Evolutionary conservation across 495 filamentous ascomycete genomes (phyloP), one percentile per base, ranked within the genome.

Genomic region (Hypoxylon rickii): DNA sequence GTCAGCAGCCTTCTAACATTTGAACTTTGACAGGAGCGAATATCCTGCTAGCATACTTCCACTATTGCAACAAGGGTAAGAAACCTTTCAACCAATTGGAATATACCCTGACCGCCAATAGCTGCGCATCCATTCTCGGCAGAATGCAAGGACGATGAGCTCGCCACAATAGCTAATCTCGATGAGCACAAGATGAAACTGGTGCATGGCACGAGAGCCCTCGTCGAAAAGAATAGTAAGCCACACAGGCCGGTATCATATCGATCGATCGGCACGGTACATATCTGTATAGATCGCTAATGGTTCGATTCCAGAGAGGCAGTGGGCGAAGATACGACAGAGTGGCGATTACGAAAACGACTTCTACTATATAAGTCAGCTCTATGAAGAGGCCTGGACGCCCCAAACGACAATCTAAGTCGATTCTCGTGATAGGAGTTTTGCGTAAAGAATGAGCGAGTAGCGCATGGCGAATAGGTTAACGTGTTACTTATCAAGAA

Each of bases 31-130:
- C 37, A 75, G 80, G 80, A 13, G 81, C 82, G 16, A 83, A 83
- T 51, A 81, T 82, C 45, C 64, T 85, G 31, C 67, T 85, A 7
- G 74, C 77, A 19, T 80, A 84, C 61, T 85, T 80, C 38, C 82
- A 85, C 68, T 80, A 83, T 69, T 79, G 76, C 64, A 84, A 80
- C 63, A 83, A 82, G 64, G 79, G 66, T 69, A 41, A 49, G 63
- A 58, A 54, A 66, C 20, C 57, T 54, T 38, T 44, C 46, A 13
- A 61, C 59, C 29, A 50, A 48, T n/a, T n/a, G n/a, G n/a, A 16
- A 33, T 17, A 22, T 16, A 8, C 41, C 16, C 53, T 67, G 36
- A 69, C 63, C 10, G 36, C 33, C 10, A 18, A 51, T 41, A 69
- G 66, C 72, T 20, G 64, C 74, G 45, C 73, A 76, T 44, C 77